Evolutionary conservation across 1,284 basidiomycete species (phyloP).

Genomic region (Hemileia vastatrix): DNA sequence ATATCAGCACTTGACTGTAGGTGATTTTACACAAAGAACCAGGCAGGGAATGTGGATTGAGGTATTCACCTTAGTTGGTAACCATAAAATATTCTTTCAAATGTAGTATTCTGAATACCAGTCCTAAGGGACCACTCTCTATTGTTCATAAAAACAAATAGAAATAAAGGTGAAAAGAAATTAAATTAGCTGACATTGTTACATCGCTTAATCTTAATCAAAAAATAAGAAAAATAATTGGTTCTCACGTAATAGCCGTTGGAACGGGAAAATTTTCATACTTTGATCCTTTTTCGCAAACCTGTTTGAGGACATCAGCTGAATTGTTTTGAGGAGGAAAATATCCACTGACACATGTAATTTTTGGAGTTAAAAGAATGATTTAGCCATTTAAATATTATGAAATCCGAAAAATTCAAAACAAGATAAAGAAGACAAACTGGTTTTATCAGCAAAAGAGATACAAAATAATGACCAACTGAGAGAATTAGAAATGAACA

Average conservation of each 20-base stretch:
- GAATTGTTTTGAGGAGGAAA: constrained; percentile 32
- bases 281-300: constrained; percentile 30
- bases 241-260: constrained; percentile 35
- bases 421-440: too few relatives aligned
- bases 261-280: constrained; percentile 37
- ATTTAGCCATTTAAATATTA: too few relatives aligned
- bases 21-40: background rate
- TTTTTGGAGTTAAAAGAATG: too few relatives aligned
- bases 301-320: constrained; percentile 32
- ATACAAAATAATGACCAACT: too few relatives aligned
- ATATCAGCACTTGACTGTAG: too few relatives aligned
- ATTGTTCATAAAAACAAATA: background rate
- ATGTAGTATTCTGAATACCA: constrained; percentile 32
- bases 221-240: too few relatives aligned
- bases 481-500: too few relatives aligned
- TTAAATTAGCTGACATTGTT: too few relatives aligned
- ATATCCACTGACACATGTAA: too few relatives aligned
- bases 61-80: constrained; percentile 26
- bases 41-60: background rate
- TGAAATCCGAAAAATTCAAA: too few relatives aligned
- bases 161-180: constrained; percentile 1
- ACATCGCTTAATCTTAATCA: too few relatives aligned
- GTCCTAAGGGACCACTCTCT: constrained; percentile 30
- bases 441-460: too few relatives aligned
- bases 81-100: constrained; percentile 34